Evolutionary conservation across 1,139 yeast genomes (phyloP), one percentile per base, ranked within the genome.

Genomic region (Suhomyces bokatorum): DNA sequence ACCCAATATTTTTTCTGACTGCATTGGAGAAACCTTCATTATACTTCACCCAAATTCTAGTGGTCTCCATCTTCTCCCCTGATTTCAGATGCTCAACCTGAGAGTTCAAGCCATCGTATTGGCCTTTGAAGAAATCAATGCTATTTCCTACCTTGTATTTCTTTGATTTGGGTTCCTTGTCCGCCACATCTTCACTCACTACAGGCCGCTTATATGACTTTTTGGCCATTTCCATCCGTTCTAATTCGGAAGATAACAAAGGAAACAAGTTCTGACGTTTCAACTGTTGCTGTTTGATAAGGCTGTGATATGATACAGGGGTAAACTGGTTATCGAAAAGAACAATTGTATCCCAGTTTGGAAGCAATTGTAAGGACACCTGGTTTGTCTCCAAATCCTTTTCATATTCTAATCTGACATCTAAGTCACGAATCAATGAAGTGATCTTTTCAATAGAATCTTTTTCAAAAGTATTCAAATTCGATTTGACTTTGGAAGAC

Each of bases 11-110:
- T 56, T 89, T 89, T 33, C 96, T 70, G 1, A 93, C 98, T 0
- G 99, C 99, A 63, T 91, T 87, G 8, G 96, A 87, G 57, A 87
- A 91, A 1, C 99, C 98, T 63, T 91, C 98, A 53, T 87, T 87
- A 58, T 85, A 91, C 59, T 87, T 91, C 13, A 93, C 87, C 98
- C 98, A 93, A 7, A 89, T 85, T 50, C 86, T 72, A 7, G 60
- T 46, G 11, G 52, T 49, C 20, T 58, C 62, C 13, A 22, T 36
- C 3, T 17, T 20, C 7, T 26, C 28, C 3, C 32, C 10, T 3
- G 37, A 13, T 29, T 42, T 44, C 2, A 52, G 32, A 28, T 53
- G 54, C 10, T 57, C 57, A 15, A 55, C 51, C 42, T 60, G 66
- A 8, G 54, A 51, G 5, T 66, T 51, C 12, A 69, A 51, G 17